These are phyloP conservation scores for Colletotrichum camelliae DNA, from an alignment of 2,329 filamentous ascomycete species.

Conservation along the genomic window DNA sequence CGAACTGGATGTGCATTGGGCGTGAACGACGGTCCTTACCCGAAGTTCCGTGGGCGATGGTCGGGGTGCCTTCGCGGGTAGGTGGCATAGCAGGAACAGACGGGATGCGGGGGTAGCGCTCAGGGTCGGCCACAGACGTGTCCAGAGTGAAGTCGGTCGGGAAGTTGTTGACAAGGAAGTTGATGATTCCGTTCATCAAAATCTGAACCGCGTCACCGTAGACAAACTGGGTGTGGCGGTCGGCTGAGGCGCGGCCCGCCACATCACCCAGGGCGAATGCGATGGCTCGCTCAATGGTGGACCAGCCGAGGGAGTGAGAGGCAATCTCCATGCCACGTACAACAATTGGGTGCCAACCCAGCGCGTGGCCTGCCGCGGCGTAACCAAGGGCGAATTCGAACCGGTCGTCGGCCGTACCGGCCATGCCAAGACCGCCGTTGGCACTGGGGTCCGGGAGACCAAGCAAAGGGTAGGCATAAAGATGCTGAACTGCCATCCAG, in stretches of 20 bases:
- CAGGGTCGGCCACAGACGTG: constrained; percentile 39
- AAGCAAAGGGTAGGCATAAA: constrained; percentile 62
- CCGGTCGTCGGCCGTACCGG: constrained; percentile 45
- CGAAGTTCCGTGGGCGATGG: constrained; percentile 44
- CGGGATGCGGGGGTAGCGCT: constrained; percentile 48
- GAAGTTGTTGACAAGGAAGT: constrained; percentile 66
- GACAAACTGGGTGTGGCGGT: constrained; percentile 43
- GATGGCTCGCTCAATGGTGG: constrained; percentile 65
- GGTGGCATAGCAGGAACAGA: constrained; percentile 46
- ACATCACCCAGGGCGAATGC: constrained; percentile 58
- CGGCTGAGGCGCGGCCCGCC: constrained; percentile 24
- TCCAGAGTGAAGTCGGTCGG: constrained; percentile 66
- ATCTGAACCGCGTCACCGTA: constrained; percentile 61
- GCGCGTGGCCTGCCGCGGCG: constrained; percentile 64
- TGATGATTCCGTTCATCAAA: constrained; percentile 60
- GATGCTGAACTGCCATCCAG: constrained; percentile 59
- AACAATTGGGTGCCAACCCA: constrained; percentile 61
- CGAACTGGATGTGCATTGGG: constrained; percentile 72
- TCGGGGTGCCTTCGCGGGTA: constrained; percentile 30
- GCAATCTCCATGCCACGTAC: constrained; percentile 66
- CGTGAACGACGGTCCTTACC: constrained; percentile 51
- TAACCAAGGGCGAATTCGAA: constrained; percentile 67
- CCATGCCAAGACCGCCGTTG: constrained; percentile 35
- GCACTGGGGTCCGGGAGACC: constrained; percentile 35
- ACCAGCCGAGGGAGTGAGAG: constrained; percentile 63